These are phyloP conservation scores for Lactarius akahatsu DNA, from an alignment of 768 basidiomycete genomes.

Conservation along the genomic window DNA sequence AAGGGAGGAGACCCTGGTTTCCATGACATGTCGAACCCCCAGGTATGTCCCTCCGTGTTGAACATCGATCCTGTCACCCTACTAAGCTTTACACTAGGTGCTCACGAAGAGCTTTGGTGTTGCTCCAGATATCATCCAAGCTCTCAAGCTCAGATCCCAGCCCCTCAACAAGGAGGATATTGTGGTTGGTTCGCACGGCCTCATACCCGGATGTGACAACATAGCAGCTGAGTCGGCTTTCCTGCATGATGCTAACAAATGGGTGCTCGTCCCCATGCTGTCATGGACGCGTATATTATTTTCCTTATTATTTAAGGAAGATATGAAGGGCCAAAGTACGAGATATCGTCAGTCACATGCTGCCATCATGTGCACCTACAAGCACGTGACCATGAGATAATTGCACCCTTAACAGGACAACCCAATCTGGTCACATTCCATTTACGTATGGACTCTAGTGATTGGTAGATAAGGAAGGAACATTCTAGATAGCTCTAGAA, in stretches of 20 bases:
- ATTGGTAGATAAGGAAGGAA: no score
- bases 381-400: no score
- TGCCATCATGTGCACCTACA: no score
- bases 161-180: constrained; percentile 66
- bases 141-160: constrained; percentile 52
- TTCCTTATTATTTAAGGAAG: no score
- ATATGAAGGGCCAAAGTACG: no score
- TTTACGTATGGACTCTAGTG: no score
- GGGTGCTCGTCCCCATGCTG: constrained; percentile 59
- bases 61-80: constrained; percentile 6
- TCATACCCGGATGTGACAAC: constrained; percentile 68
- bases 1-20: constrained; percentile 79
- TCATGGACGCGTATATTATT: no score
- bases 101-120: constrained; percentile 82
- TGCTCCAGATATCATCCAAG: constrained; percentile 63
- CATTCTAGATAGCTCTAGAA: no score
- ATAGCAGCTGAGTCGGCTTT: constrained; percentile 50
- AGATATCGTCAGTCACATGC: no score
- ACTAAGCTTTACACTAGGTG: constrained; percentile 40
- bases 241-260: constrained; percentile 63
- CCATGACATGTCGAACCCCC: constrained; percentile 74
- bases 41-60: constrained; percentile 37
- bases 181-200: constrained; percentile 70
- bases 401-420: no score
- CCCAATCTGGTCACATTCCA: no score